Base-by-base conservation (phyloP, 805 yeast species). In the Dipodascopsis uninucleata region DNA sequence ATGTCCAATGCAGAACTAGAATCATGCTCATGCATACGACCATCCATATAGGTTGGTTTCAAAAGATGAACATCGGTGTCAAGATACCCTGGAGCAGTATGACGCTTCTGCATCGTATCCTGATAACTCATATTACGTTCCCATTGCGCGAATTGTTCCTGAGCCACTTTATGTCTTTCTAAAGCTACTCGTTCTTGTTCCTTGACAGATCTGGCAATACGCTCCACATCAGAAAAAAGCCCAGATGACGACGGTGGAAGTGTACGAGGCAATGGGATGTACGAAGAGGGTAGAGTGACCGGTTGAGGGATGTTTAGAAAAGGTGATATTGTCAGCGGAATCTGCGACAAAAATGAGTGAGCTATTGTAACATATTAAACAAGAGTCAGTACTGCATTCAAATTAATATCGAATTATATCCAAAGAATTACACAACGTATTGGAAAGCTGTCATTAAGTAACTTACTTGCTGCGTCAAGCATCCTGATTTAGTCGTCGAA, bases 321-420 rank as follows among this genome's bases (percentile, higher is more conserved):
- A 3, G 79, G 82, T 45, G 78, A 76, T 29, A 72, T 65, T 12
- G 76, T 71, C 31, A 79, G 67, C 0, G 84, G 83, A 0, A 79
- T 72, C 49, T 77, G 78, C 28, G 72, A 65, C 4, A 78, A 64
- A 10, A 73, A 49, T 0, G 75, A 69, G 49, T 77, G 78, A 21
- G 72, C 77, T 74, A 26, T 26, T 10, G 10, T n/a, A 10, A 26
- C 29, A 26, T n/a, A 8, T 4, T 17, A 26, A 26, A 14, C 28
- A 10, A 5, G 12, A 1, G 31, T 20, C n/a, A 29, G 29, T 20
- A 9, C n/a, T 18, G 6, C 4, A 28, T 41, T 18, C 10, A 14
- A 12, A 7, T 8, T 16, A 2, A 23, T 17, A 3, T 28, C 31
- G 5, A 39, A 25, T 8, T 16, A 17, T n/a, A 24, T 16, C 29